Percentiles rank a stretch among this genome's conserved stretches.
Conservation (phyloP, 2,329 filamentous ascomycete genomes). For the Diaporthe sp. region DNA sequence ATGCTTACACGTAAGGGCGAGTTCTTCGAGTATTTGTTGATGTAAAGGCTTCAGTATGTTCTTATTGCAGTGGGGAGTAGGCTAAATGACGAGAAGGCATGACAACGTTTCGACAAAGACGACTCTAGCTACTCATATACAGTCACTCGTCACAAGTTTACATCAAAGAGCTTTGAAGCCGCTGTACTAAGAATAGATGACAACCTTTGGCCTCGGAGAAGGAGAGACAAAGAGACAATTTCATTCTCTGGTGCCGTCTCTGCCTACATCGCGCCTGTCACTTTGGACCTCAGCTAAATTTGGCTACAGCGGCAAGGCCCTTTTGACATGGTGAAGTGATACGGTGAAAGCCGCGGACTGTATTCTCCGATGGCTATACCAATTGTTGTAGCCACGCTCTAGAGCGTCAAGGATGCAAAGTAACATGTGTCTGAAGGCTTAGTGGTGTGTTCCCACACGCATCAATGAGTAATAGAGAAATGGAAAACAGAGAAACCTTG, state of each 20-base stretch:
- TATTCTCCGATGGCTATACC: too few species aligned
- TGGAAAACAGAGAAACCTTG: too few species aligned
- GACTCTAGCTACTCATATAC: not conserved
- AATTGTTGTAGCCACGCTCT: not conserved
- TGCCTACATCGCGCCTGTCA: not conserved
- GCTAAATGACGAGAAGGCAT: not conserved
- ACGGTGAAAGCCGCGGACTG: not conserved
- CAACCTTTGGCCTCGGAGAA: not conserved
- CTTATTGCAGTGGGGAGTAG: not conserved
- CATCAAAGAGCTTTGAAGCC: not conserved
- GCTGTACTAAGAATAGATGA: not conserved
- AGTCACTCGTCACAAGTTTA: too few species aligned
- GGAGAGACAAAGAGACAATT: conserved; percentile 20
- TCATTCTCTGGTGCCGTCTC: not conserved
- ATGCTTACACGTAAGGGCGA: not conserved
- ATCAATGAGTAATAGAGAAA: too few species aligned
- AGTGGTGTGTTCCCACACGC: not conserved
- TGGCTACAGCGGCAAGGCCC: not conserved
- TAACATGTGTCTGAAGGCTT: not conserved
- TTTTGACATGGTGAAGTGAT: too few species aligned
- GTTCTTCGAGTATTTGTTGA: rapidly evolving
- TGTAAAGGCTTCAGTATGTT: not conserved
- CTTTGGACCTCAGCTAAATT: not conserved
- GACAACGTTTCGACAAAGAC: not conserved
- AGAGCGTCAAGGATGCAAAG: too few species aligned